Percentiles rank a stretch among this genome's conserved stretches.
These are phyloP conservation scores for Epichloe gansuensis DNA, from an alignment of 2,329 filamentous ascomycete genomes.

Conservation along the genomic window DNA sequence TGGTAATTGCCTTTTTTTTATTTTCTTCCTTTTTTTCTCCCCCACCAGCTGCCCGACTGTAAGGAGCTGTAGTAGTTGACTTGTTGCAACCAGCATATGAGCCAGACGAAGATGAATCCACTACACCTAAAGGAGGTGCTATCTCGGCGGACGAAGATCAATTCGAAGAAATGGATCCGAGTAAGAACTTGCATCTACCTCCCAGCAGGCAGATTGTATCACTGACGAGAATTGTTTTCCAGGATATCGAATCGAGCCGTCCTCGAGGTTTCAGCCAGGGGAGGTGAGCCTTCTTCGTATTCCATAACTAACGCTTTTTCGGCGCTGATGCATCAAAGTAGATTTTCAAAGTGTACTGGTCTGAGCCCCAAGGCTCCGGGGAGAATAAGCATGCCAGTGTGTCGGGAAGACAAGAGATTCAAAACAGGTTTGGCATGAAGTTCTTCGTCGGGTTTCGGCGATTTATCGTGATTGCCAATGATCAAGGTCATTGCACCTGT, in stretches of 20 bases:
- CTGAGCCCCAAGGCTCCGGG: conserved; percentile 32
- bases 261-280: conserved; percentile 27
- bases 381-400: conserved; percentile 19
- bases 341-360: conserved; percentile 45
- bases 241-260: conserved; percentile 29
- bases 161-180: conserved; percentile 21
- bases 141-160: conserved; percentile 1
- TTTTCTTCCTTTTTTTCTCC: too few species aligned
- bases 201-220: neutral
- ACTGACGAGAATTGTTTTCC: neutral
- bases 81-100: conserved; percentile 1
- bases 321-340: conserved; percentile 11
- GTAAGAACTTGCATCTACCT: conserved; percentile 14
- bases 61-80: neutral
- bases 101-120: conserved; percentile 3
- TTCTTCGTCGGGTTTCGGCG: conserved; percentile 39
- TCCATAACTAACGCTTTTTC: neutral
- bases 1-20: neutral
- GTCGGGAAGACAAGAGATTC: conserved; percentile 21
- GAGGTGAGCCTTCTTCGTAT: conserved; percentile 19
- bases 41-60: neutral
- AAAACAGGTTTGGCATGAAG: conserved; percentile 21
- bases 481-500: conserved; percentile 40
- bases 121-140: neutral
- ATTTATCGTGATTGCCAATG: conserved; percentile 40